Base-by-base conservation (phyloP, 352 stramenopile genomes). In the Pythium vanterpoolii region DNA sequence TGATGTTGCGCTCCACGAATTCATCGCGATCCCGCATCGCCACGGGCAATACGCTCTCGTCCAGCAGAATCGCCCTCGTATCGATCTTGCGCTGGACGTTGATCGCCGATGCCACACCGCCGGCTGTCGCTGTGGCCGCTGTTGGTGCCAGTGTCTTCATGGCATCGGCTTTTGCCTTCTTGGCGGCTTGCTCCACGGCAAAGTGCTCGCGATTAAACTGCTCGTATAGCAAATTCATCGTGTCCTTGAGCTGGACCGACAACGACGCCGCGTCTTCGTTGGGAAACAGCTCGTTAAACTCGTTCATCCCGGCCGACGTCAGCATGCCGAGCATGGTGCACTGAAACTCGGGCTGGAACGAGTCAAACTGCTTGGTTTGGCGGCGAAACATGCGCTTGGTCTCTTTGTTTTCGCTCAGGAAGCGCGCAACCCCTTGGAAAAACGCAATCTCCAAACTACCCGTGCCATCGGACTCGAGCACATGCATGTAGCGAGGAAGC, bases 51-150 rank as follows among this genome's bases (percentile, higher is more conserved):
- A 75, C 63, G n/a, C 70, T 75, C 11, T 93, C 83, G 27, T 89
- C 76, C 0, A 93, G 66, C 19, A 87, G 53, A 42, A 87, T 63
- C 5, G 83, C 68, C 24, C 71, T 79, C 16, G 74, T 86, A 60
- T 91, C 74, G 52, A 94, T 90, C 63, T 94, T 94, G 40, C 84
- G 82, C 57, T 94, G 84, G 4, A 93, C 82, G 26, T 74, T 67
- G 42, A 76, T 44, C n/a, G 61, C 16, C 1, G 50, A 21, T 7
- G 46, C 30, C 5, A 43, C 38, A 1, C 18, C 30, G 40, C 47
- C 40, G 9, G 14, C 19, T 5, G n/a, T 46, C 2, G 26, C 14
- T 1, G 6, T 26, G 1, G 28, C 23, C 27, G 45, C n/a, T n/a
- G n/a, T n/a, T 5, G n/a, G 44, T 14, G 14, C 33, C 26, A 36